Base-by-base conservation (phyloP, 192 early-diverging fungal species). In the Podila clonocystis region DNA sequence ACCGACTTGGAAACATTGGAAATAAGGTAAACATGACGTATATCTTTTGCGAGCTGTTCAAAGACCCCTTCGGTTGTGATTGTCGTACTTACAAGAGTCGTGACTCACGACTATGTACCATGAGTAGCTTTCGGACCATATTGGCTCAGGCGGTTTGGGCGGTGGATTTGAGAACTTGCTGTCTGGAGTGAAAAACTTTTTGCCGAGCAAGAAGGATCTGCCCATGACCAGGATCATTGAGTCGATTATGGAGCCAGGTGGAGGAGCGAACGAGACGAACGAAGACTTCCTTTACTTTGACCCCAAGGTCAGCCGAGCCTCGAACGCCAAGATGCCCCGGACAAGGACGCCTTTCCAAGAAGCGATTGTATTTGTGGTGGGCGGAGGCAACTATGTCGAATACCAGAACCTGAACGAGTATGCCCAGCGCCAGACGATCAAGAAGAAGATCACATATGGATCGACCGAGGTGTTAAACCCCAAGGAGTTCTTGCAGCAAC, bases 361-460 rank as follows among this genome's bases (percentile, higher is more conserved):
- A 63, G 97, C 97, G 5, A 93, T 99, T 80, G 98, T 99, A 28
- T 99, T 99, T 91, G 94, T 97, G 13, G 90, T 98, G 50, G 98
- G 98, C 30, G 98, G 98, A 45, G 98, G 98, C 29, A 98, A 98
- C 80, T 99, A 99, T 85, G 85, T 97, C 62, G 98, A 99, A 86
- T 97, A 97, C 82, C 96, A 98, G 72, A 99, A 99, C 83, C 73
- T 98, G 74, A 89, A 91, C 84, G 97, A 98, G 85, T 93, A 92
- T 84, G 92, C 95, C 5, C 87, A 90, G 62, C 70, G 80, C 19
- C 78, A 84, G 62, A 82, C 80, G 61, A 73, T 83, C 66, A 86
- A 79, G 80, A 96, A 95, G 86, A 89, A 90, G 76, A 95, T 99
- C 62, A 92, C 91, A 2, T 99, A 99, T 86, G 98, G 98, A 6